Evolutionary conservation across 768 basidiomycete species (phyloP), one percentile per base, ranked within the genome.

Genomic region (Lanmaoa rubissima): DNA sequence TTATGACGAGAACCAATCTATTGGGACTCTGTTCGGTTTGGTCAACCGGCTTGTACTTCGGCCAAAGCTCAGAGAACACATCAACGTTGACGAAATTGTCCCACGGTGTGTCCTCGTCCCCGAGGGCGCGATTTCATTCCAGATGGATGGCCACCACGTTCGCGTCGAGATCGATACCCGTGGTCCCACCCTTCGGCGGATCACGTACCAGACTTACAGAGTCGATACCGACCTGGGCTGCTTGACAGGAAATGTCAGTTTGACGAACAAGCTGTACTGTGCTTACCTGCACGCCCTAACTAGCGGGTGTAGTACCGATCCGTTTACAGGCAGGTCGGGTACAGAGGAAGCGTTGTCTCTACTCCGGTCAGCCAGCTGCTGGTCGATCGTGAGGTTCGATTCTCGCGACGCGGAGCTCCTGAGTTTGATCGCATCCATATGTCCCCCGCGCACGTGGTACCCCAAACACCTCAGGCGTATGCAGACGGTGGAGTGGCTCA

Each of bases 261-360:
- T 75, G 39, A 58, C 55, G 1, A 69, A 65, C 55, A 63, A 63
- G 40, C 65, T 80, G 9, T 79, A 71, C 52, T 69, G 68, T 45
- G 67, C 74, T 3, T 78, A 78, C 49, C 68, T 83, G 16, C 82
- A 83, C 43, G 76, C 78, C 17, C 54, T 79, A 3, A 80, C 74
- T 2, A 75, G 75, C n/a, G 72, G 75, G 45, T 73, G 72, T 45
- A 63, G 76, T 16, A 67, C 71, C 12, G 81, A 82, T 63, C 77
- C 78, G 4, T 66, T 82, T 21, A 78, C 75, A 1, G 60, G 61
- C n/a, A 74, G 74, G 10, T 77, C 76, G 0, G 81, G 81, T 4
- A 74, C 75, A 1, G 74, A 78, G 40, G 73, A 80, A 47, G 79
- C 80, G 0, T 60, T 81, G 21, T 60, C 68, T 47, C 62, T 75